Percentiles rank a stretch among this genome's conserved stretches.
Evolutionary conservation across 83 land plant species (phyloP).

Genomic region (Picea mariana): DNA sequence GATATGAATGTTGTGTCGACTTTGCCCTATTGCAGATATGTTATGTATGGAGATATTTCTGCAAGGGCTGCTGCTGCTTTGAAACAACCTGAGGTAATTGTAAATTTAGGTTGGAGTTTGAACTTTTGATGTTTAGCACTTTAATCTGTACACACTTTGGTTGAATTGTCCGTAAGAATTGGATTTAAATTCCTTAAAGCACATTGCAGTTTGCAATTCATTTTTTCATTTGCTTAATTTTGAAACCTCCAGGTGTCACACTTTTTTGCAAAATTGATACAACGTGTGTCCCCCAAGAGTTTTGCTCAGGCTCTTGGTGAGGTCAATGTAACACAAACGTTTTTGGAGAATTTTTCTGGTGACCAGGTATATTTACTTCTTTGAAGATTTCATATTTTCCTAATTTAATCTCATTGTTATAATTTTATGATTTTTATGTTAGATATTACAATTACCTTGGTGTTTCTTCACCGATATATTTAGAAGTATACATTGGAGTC

Average conservation of each 20-base stretch:
- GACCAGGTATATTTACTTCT: conserved; percentile 74
- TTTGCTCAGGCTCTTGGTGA: conserved; percentile 87
- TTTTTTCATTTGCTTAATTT: background rate
- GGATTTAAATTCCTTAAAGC: background rate
- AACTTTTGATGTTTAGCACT: background rate
- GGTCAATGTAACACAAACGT: conserved; percentile 89
- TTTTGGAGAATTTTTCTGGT: conserved; percentile 95
- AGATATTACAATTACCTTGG: background rate
- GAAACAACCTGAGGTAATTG: conserved; percentile 77
- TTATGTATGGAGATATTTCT: conserved; percentile 84
- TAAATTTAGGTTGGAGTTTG: background rate
- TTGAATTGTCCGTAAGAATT: background rate
- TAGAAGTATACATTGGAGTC: background rate
- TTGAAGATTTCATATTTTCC: background rate
- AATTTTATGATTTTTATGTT: background rate
- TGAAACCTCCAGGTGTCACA: conserved; percentile 57
- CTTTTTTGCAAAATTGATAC: conserved; percentile 88
- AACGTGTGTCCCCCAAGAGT: conserved; percentile 98
- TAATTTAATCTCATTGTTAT: background rate
- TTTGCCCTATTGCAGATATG: conserved; percentile 60
- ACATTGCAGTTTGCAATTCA: background rate
- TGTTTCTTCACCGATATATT: background rate
- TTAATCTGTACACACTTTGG: background rate
- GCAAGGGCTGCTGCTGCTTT: conserved; percentile 83
- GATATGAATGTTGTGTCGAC: background rate